phyloP scores from a whole-genome alignment of 768 basidiomycete species.

The Rubroboletus pulcherrimus region DNA sequence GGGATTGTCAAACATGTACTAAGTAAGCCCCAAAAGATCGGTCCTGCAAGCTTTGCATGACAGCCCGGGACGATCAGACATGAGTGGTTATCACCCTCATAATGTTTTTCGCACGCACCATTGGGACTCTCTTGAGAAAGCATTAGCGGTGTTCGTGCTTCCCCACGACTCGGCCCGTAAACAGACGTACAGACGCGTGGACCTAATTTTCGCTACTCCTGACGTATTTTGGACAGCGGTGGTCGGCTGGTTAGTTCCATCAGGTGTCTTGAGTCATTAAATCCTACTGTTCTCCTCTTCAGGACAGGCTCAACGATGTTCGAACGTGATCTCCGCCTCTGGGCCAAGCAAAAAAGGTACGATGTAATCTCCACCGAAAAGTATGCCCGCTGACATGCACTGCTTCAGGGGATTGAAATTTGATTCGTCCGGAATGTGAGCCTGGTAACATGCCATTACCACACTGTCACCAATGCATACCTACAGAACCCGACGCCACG shows the following conservation, averaged over 20 bases:
- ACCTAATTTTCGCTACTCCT: constrained; percentile 76
- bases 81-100: constrained; percentile 56
- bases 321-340: constrained; percentile 74
- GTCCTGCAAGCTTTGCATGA: constrained; percentile 9
- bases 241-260: constrained; percentile 69
- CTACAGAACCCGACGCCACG: constrained; percentile 49
- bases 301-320: constrained; percentile 92
- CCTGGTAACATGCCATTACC: not conserved
- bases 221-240: constrained; percentile 86
- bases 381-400: not conserved
- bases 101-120: constrained; percentile 54
- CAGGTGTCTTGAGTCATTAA: not conserved
- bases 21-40: constrained; percentile 45
- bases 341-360: constrained; percentile 62
- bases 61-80: constrained; percentile 36
- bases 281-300: not conserved
- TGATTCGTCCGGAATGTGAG: constrained; percentile 78
- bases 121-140: constrained; percentile 82
- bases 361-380: constrained; percentile 3
- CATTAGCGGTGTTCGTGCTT: constrained; percentile 72
- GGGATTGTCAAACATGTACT: constrained; percentile 81
- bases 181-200: constrained; percentile 64
- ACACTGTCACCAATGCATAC: not conserved
- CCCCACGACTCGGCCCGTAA: constrained; percentile 38
- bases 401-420: constrained; percentile 69